A percentile compares a stretch with the other conserved stretches of the same genome.
Conservation (phyloP, 192 early-diverging fungal species). For the Neocallimastix lanati region DNA sequence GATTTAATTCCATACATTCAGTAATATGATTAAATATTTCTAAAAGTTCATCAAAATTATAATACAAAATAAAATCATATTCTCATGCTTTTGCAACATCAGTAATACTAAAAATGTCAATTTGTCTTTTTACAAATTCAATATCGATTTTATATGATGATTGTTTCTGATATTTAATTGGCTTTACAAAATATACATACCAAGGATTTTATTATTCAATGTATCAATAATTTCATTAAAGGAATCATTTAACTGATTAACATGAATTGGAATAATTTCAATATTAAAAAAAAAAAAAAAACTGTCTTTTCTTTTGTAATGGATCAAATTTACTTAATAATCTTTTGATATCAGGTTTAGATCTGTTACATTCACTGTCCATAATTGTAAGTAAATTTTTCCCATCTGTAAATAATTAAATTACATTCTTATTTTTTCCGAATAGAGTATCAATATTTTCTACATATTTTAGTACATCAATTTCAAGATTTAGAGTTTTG, state of each 20-base stretch:
- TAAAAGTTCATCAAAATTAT: neutral
- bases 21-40: neutral
- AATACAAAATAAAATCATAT: neutral
- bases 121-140: neutral
- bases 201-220: neutral
- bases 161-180: neutral
- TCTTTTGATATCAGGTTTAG: neutral
- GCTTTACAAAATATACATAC: neutral
- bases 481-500: neutral
- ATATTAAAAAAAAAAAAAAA: neutral
- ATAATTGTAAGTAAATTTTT: neutral
- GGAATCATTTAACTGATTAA: neutral
- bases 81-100: neutral
- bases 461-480: neutral
- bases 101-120: neutral
- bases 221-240: neutral
- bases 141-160: neutral
- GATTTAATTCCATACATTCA: neutral
- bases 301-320: neutral
- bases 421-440: neutral
- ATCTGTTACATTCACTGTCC: neutral
- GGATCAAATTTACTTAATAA: neutral
- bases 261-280: neutral
- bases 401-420: neutral
- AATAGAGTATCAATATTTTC: neutral